Conservation (phyloP, 148 eudicot genomes). For the Cornus florida region DNA sequence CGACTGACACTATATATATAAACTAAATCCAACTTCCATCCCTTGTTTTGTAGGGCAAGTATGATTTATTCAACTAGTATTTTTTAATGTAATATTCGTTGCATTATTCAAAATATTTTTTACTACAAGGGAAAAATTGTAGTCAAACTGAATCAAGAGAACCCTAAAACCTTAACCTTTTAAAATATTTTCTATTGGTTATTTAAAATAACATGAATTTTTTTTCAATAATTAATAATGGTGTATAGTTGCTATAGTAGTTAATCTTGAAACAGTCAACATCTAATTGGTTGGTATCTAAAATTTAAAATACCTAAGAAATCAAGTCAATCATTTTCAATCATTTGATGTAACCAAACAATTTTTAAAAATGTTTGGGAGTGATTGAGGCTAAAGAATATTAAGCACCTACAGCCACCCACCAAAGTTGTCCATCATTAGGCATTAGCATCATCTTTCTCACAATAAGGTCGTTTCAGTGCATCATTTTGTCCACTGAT, state of each 20-base stretch:
- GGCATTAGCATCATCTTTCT: too few species aligned
- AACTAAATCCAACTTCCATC: background rate
- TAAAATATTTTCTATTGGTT: too few species aligned
- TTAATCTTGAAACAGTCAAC: background rate
- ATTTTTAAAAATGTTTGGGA: background rate
- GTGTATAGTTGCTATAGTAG: background rate
- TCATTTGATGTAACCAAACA: slow-evolving; percentile 15
- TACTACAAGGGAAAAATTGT: too few species aligned
- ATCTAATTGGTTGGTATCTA: background rate
- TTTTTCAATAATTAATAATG: background rate
- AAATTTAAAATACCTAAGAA: background rate
- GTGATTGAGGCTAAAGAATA: slow-evolving; percentile 5
- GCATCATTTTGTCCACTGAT: slow-evolving; percentile 14
- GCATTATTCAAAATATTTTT: too few species aligned
- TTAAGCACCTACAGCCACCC: background rate
- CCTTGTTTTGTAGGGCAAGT: background rate
- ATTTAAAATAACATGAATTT: too few species aligned
- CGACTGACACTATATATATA: background rate
- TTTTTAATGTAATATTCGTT: too few species aligned
- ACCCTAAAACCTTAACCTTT: too few species aligned
- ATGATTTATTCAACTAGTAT: background rate
- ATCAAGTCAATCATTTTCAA: slow-evolving; percentile 17
- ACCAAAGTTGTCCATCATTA: background rate
- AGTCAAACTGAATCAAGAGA: too few species aligned
- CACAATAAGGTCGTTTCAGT: background rate